A percentile compares a stretch with the other conserved stretches of the same genome.
phyloP scores from a whole-genome alignment of 2,329 filamentous ascomycete species.

The Aspergillus bombycis region DNA sequence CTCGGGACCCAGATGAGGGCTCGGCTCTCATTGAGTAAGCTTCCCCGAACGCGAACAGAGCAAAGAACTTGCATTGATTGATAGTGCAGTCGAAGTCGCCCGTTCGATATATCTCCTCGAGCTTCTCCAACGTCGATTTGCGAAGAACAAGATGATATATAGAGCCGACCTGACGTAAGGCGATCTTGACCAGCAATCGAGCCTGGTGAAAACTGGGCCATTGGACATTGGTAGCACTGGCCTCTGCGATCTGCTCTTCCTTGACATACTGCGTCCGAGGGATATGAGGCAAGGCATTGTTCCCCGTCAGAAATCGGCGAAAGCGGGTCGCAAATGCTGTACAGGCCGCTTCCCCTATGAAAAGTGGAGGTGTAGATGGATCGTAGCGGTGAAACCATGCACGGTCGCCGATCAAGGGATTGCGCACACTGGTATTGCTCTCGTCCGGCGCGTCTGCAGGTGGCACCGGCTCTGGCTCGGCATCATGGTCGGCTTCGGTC shows the following conservation, averaged over 20 bases:
- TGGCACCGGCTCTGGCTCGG: constrained; percentile 21
- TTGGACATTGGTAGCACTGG: constrained; percentile 32
- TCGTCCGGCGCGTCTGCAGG: constrained; percentile 30
- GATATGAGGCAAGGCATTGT: constrained; percentile 36
- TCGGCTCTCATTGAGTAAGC: constrained; percentile 47
- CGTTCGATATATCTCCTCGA: constrained; percentile 43
- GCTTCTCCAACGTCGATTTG: constrained; percentile 42
- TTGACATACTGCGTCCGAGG: constrained; percentile 38
- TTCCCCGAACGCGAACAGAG: constrained; percentile 50
- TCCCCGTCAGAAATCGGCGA: constrained; percentile 39
- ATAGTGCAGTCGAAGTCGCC: constrained; percentile 34
- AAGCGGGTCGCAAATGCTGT: constrained; percentile 45
- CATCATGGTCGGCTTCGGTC: constrained; percentile 25
- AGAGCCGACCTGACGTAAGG: constrained; percentile 39
- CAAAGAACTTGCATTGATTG: constrained; percentile 51
- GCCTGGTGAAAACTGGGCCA: constrained; percentile 43
- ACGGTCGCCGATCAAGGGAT: constrained; percentile 39
- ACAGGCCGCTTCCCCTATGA: constrained; percentile 44
- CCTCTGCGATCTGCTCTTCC: constrained; percentile 34
- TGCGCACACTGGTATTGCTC: constrained; percentile 33
- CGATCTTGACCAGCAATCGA: constrained; percentile 40
- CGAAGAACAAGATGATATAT: constrained; percentile 42
- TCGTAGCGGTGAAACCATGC: constrained; percentile 43
- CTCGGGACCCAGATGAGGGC: constrained; percentile 35
- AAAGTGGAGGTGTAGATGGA: constrained; percentile 40